These are phyloP conservation scores for Aspergillus nomiae DNA, from an alignment of 2,329 filamentous ascomycete species.

Conservation along the genomic window DNA sequence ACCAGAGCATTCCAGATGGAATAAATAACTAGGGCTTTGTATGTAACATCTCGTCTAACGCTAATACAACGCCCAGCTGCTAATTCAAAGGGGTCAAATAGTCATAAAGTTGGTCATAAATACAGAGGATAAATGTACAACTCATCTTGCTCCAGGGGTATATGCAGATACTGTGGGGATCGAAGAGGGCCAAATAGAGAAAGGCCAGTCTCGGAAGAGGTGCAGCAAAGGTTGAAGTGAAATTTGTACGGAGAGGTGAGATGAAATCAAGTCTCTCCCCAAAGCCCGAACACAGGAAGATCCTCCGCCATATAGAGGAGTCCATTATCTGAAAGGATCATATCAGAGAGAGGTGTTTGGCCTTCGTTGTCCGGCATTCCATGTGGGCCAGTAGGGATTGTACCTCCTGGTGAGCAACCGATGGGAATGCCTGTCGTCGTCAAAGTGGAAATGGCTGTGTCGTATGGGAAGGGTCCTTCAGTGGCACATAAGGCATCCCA, in stretches of 20 bases:
- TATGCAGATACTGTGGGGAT: neutral
- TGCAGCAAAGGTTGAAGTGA: neutral
- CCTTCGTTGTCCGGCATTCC: conserved; percentile 19
- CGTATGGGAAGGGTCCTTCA: conserved; percentile 28
- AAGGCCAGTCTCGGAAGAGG: neutral
- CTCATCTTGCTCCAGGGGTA: neutral
- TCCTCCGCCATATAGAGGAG: conserved; percentile 39
- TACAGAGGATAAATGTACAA: neutral
- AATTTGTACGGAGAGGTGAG: neutral
- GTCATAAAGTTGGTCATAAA: neutral
- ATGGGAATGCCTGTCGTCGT: conserved; percentile 37
- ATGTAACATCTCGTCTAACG: neutral
- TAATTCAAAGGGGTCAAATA: neutral
- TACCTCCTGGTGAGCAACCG: conserved; percentile 34
- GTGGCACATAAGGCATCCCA: conserved; percentile 33
- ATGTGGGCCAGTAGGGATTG: conserved; percentile 23
- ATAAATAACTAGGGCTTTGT: neutral
- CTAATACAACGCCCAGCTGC: neutral
- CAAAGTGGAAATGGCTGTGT: conserved; percentile 34
- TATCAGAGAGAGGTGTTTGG: conserved; percentile 35
- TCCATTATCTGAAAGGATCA: conserved; percentile 35
- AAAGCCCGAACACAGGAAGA: conserved; percentile 35
- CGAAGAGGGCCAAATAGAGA: neutral
- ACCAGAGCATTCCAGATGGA: neutral
- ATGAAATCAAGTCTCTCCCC: conserved; percentile 27